Conservation (phyloP, 371 early-diverging fungal species). For the Mucor ambiguus region DNA sequence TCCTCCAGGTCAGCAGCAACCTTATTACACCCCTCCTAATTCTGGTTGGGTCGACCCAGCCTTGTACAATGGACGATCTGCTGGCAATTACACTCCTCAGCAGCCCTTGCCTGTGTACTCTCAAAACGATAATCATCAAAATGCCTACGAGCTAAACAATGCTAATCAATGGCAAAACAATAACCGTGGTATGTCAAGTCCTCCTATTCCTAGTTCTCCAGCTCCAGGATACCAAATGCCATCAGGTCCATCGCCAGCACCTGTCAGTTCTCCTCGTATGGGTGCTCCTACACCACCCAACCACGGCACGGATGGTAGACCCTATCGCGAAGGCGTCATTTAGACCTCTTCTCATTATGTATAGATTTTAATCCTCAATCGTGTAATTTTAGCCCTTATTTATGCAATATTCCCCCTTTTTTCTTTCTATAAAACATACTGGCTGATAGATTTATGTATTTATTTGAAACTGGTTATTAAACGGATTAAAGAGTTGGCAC, state of each 20-base stretch:
- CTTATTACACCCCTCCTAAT: conserved; percentile 21
- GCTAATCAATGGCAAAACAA: conserved; percentile 19
- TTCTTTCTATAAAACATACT: too few species aligned
- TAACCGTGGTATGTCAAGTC: not conserved
- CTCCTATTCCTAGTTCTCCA: conserved; percentile 1
- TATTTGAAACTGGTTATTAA: too few species aligned
- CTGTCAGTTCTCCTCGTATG: not conserved
- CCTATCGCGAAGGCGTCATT: conserved; percentile 16
- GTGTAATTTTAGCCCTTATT: too few species aligned
- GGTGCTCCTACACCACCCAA: not conserved
- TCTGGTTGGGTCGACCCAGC: conserved; percentile 58
- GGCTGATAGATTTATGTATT: too few species aligned
- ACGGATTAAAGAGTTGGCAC: too few species aligned
- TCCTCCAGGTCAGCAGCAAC: not conserved
- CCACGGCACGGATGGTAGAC: not conserved
- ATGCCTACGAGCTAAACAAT: conserved; percentile 21
- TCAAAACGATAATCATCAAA: conserved; percentile 13
- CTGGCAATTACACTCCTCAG: conserved; percentile 12
- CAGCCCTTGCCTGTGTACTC: conserved; percentile 25
- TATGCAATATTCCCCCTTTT: too few species aligned
- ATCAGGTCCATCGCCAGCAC: conserved; percentile 3
- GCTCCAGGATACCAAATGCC: conserved; percentile 7
- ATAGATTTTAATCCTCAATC: not conserved
- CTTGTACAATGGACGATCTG: conserved; percentile 41
- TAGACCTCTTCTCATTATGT: not conserved